Conservation (phyloP, 2,329 filamentous ascomycete genomes). For the Fusarium sp. region DNA sequence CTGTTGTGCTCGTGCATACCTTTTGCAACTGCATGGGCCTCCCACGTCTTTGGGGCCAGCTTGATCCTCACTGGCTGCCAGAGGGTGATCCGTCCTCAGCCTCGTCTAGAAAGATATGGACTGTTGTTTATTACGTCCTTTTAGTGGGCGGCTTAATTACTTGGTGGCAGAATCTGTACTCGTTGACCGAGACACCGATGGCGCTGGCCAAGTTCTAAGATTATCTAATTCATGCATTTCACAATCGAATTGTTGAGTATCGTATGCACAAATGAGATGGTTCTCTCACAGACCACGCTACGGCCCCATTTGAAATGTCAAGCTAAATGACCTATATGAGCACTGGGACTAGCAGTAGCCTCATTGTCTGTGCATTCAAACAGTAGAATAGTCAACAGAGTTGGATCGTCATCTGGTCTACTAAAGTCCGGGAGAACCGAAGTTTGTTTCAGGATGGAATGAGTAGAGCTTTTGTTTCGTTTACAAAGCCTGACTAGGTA, state of each 20-base stretch:
- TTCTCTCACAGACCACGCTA: constrained; percentile 13
- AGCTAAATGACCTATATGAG: constrained; percentile 14
- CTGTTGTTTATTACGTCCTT: constrained; percentile 79
- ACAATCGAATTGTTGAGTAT: background rate
- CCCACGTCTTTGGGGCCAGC: constrained; percentile 83
- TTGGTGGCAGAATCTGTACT: constrained; percentile 78
- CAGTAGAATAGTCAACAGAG: background rate
- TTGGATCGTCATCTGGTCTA: background rate
- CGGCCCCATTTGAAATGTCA: background rate
- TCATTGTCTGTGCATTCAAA: constrained; percentile 17
- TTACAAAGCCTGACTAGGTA: background rate
- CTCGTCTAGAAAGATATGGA: constrained; percentile 63
- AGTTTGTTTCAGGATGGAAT: background rate
- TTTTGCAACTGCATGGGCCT: constrained; percentile 96
- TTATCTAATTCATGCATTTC: constrained; percentile 4
- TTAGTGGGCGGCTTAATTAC: constrained; percentile 74
- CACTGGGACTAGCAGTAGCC: background rate
- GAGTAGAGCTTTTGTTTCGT: constrained; percentile 8
- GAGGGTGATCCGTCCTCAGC: constrained; percentile 36
- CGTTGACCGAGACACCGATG: constrained; percentile 67
- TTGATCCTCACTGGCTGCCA: constrained; percentile 63
- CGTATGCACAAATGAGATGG: constrained; percentile 18
- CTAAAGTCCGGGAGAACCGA: background rate
- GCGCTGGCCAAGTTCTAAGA: constrained; percentile 45
- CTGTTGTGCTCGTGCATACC: constrained; percentile 79